A percentile compares a stretch with the other conserved stretches of the same genome.
These are phyloP conservation scores for Thyridium curvatum DNA, from an alignment of 2,329 filamentous ascomycete species.

Conservation along the genomic window DNA sequence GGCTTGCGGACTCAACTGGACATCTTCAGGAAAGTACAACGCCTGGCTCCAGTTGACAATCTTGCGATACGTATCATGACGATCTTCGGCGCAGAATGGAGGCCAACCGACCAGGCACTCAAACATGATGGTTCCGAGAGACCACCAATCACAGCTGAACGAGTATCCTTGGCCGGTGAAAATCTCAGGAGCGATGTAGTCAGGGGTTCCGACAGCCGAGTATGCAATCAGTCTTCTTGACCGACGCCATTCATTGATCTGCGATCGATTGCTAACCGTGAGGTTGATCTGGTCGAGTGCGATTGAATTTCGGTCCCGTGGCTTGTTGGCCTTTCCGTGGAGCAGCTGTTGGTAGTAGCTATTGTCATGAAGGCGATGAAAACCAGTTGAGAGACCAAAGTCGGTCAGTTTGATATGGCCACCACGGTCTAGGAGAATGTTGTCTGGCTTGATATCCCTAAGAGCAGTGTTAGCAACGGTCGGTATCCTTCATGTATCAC, in stretches of 20 bases:
- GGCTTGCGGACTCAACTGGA: slow-evolving; percentile 79
- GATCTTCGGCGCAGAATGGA: slow-evolving; percentile 96
- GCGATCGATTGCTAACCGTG: slow-evolving; percentile 93
- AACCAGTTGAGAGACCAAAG: slow-evolving; percentile 95
- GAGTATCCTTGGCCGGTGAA: slow-evolving; percentile 96
- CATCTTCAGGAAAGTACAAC: slow-evolving; percentile 93
- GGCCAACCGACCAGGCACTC: slow-evolving; percentile 98
- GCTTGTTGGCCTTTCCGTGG: slow-evolving; percentile 67
- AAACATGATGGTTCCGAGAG: slow-evolving; percentile 97
- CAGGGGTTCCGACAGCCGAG: slow-evolving; percentile 94
- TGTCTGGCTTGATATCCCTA: slow-evolving; percentile 98
- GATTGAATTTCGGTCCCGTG: slow-evolving; percentile 83
- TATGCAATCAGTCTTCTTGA: slow-evolving; percentile 94
- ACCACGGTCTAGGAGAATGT: slow-evolving; percentile 90
- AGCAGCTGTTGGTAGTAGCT: slow-evolving; percentile 97
- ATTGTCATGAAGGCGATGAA: slow-evolving; percentile 96
- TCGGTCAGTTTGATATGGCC: slow-evolving; percentile 98
- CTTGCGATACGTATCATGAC: slow-evolving; percentile 96
- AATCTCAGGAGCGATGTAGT: slow-evolving; percentile 98
- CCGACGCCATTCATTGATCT: slow-evolving; percentile 98
- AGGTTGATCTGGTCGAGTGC: slow-evolving; percentile 97
- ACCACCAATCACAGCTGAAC: slow-evolving; percentile 99
- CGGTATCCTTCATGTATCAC: too few species aligned
- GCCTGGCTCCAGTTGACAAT: slow-evolving; percentile 98
- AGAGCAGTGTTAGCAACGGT: not conserved